Evolutionary conservation across 2,329 filamentous ascomycete genomes (phyloP).

Genomic region (Arachnomyces sp.): DNA sequence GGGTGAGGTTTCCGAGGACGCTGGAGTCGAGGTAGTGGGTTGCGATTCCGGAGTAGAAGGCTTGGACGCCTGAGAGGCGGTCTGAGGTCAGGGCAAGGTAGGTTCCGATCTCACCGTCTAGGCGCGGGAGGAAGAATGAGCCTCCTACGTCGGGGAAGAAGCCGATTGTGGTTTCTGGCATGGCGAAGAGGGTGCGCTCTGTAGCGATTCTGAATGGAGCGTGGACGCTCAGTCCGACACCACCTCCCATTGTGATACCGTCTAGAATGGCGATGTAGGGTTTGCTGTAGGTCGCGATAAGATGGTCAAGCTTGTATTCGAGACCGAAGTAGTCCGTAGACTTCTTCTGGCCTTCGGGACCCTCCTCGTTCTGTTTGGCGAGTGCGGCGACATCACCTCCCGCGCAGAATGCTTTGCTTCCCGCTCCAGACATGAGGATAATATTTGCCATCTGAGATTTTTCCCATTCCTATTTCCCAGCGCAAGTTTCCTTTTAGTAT

Average conservation of each 20-base stretch:
- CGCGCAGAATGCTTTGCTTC: conserved; percentile 78
- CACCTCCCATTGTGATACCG: conserved; percentile 96
- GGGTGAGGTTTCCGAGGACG: conserved; percentile 69
- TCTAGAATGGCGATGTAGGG: conserved; percentile 95
- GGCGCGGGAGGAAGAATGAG: conserved; percentile 86
- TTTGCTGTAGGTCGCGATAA: conserved; percentile 88
- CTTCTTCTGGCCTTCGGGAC: conserved; percentile 59
- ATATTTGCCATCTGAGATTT: conserved; percentile 93
- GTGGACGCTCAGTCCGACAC: conserved; percentile 87
- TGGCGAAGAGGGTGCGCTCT: conserved; percentile 89
- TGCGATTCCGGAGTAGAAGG: conserved; percentile 82
- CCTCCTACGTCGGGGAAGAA: conserved; percentile 98
- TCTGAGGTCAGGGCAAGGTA: conserved; percentile 91
- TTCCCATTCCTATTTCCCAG: conserved; percentile 62
- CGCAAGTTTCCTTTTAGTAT: not conserved
- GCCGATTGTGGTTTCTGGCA: conserved; percentile 97
- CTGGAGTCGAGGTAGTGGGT: conserved; percentile 96
- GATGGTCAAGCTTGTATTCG: conserved; percentile 93
- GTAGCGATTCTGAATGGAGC: conserved; percentile 95
- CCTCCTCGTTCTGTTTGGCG: conserved; percentile 61
- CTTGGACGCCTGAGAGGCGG: conserved; percentile 70
- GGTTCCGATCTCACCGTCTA: conserved; percentile 78
- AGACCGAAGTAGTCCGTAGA: conserved; percentile 83
- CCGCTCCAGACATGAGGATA: conserved; percentile 82
- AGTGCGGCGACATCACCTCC: conserved; percentile 83